phyloP scores from a whole-genome alignment of 1,284 basidiomycete species.

The Bjerkandera adusta region DNA sequence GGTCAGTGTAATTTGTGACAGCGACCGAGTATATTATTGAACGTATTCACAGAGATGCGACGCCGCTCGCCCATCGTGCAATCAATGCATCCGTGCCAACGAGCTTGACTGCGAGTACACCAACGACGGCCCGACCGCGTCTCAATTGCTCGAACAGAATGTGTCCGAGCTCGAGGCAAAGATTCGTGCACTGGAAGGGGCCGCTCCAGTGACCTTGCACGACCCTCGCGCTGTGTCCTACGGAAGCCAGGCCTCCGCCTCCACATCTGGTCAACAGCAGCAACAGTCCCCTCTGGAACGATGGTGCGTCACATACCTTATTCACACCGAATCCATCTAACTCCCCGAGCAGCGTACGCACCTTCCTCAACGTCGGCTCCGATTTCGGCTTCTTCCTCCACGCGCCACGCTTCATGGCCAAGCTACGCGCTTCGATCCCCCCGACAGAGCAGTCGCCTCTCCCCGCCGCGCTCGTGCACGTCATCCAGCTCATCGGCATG shows the following conservation, averaged over 20 bases:
- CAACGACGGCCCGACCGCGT: slow-evolving; percentile 27
- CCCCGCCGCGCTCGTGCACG: slow-evolving; percentile 24
- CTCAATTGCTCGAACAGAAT: slow-evolving; percentile 28
- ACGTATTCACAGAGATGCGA: slow-evolving; percentile 26
- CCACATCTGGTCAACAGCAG: not conserved
- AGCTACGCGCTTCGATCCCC: slow-evolving; percentile 22
- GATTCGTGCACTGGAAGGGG: slow-evolving; percentile 27
- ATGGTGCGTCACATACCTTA: not conserved
- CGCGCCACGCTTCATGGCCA: slow-evolving; percentile 31
- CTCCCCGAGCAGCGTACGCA: slow-evolving; percentile 34
- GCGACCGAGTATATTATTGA: no score
- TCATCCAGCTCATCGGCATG: slow-evolving; percentile 27
- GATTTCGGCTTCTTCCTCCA: slow-evolving; percentile 44
- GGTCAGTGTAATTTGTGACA: slow-evolving; percentile 17
- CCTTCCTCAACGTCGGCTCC: slow-evolving; percentile 35
- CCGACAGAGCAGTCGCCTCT: slow-evolving; percentile 22
- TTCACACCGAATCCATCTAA: no score
- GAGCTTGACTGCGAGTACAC: slow-evolving; percentile 32
- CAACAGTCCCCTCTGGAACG: not conserved
- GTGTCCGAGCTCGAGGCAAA: slow-evolving; percentile 24
- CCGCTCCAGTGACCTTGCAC: slow-evolving; percentile 23
- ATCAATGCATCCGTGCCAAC: slow-evolving; percentile 27
- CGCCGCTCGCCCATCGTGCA: slow-evolving; percentile 28
- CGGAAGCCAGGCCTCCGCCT: not conserved
- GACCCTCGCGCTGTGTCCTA: slow-evolving; percentile 26